These are phyloP conservation scores for Orbilia oligospora DNA, from an alignment of 2,329 filamentous ascomycete species.

Conservation along the genomic window DNA sequence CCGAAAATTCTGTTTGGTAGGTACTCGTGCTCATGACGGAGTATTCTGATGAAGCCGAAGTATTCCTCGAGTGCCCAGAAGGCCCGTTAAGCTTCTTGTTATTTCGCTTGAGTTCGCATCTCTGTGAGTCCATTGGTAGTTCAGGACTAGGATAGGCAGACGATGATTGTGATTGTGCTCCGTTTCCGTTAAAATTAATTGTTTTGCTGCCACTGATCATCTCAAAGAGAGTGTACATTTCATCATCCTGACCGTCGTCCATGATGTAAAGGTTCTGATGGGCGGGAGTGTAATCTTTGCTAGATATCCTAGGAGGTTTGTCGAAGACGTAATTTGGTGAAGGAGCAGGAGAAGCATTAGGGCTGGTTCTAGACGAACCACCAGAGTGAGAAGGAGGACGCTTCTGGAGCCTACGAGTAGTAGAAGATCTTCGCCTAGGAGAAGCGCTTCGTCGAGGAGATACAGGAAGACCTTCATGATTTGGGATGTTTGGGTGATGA, in stretches of 20 bases:
- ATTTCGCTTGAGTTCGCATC: conserved; percentile 22
- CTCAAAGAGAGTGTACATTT: conserved; percentile 59
- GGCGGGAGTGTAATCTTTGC: conserved; percentile 45
- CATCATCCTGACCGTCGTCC: conserved; percentile 56
- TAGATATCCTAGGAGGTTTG: conserved; percentile 55
- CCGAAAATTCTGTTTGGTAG: conserved; percentile 57
- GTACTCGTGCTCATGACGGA: conserved; percentile 53
- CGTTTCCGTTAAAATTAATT: conserved; percentile 1
- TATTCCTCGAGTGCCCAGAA: conserved; percentile 45
- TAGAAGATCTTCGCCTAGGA: conserved; percentile 42
- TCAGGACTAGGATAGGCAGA: conserved; percentile 31
- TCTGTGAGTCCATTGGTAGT: conserved; percentile 34
- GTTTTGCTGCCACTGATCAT: conserved; percentile 52
- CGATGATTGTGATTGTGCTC: conserved; percentile 3
- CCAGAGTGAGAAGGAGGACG: conserved; percentile 46
- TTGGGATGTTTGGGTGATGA: neutral
- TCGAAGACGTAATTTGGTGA: conserved; percentile 55
- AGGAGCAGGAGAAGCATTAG: conserved; percentile 39
- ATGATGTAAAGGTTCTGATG: conserved; percentile 58
- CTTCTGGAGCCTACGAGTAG: conserved; percentile 53
- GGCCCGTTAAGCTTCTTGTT: conserved; percentile 4
- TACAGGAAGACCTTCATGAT: conserved; percentile 28
- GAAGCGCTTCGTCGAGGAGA: conserved; percentile 38
- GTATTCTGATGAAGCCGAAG: conserved; percentile 53
- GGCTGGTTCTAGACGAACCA: conserved; percentile 39